These are phyloP conservation scores for Pestalotiopsis fici DNA, from an alignment of 2,329 filamentous ascomycete genomes.

Conservation along the genomic window DNA sequence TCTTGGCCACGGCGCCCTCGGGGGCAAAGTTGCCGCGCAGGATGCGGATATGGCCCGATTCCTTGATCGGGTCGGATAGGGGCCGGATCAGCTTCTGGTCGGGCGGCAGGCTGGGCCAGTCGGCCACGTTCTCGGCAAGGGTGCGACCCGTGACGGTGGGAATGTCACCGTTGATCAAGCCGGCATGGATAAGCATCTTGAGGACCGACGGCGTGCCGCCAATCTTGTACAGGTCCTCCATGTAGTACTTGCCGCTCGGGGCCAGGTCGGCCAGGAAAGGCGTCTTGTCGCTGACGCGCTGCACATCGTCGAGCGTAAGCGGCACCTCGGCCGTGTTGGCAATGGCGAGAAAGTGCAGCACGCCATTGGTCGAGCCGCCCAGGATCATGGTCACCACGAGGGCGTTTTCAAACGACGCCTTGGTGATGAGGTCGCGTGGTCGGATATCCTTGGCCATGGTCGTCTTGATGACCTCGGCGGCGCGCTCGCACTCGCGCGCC, in stretches of 20 bases:
- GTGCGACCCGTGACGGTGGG: constrained; percentile 76
- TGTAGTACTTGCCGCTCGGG: constrained; percentile 80
- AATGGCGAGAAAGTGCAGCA: constrained; percentile 89
- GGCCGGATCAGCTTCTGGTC: constrained; percentile 82
- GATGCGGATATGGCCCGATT: constrained; percentile 85
- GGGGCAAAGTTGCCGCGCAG: constrained; percentile 86
- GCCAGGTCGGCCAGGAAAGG: constrained; percentile 86
- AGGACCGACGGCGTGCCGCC: constrained; percentile 75
- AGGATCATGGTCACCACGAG: constrained; percentile 88
- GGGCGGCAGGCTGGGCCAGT: constrained; percentile 60
- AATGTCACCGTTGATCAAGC: constrained; percentile 69
- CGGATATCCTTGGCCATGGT: constrained; percentile 84
- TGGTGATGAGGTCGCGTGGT: constrained; percentile 78
- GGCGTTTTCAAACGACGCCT: constrained; percentile 82
- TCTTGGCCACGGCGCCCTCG: constrained; percentile 89
- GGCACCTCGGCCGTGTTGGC: constrained; percentile 79
- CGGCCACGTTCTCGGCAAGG: constrained; percentile 70
- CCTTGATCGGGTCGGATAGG: constrained; percentile 72
- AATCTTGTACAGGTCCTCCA: constrained; percentile 76
- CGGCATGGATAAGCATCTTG: constrained; percentile 72
- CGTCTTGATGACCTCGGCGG: constrained; percentile 73
- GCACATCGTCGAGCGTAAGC: constrained; percentile 79
- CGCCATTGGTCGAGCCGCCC: constrained; percentile 87
- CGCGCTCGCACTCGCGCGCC: constrained; percentile 82
- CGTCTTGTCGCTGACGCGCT: constrained; percentile 78